These are phyloP conservation scores for Datisca glomerata DNA, from an alignment of 306 rosid species.

Conservation along the genomic window DNA sequence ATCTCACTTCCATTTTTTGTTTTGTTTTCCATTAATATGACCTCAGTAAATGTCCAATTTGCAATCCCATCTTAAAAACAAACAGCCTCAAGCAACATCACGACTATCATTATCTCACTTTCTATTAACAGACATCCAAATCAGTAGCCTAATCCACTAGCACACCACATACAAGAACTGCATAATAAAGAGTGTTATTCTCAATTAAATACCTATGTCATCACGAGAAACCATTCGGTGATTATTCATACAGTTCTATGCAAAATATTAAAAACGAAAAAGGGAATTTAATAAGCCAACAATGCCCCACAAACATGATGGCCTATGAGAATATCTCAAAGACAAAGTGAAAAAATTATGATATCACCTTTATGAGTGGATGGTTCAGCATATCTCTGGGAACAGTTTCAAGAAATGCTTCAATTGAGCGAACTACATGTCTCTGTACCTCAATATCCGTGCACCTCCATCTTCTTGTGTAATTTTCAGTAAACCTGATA, in stretches of 20 bases:
- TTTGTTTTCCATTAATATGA: no score
- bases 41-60: no score
- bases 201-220: not conserved
- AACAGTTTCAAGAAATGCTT: constrained; percentile 55
- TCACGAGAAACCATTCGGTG: not conserved
- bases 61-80: no score
- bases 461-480: constrained; percentile 47
- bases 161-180: no score
- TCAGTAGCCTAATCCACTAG: no score
- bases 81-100: no score
- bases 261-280: not conserved
- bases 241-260: not conserved
- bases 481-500: constrained; percentile 35
- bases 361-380: constrained; percentile 60
- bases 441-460: constrained; percentile 68
- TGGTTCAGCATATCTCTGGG: constrained; percentile 31
- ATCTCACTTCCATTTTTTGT: no score
- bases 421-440: constrained; percentile 45
- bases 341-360: not conserved
- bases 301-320: no score
- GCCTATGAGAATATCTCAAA: not conserved
- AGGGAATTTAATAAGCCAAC: not conserved
- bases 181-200: not conserved
- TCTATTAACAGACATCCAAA: no score
- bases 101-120: no score